A percentile compares a stretch with the other conserved stretches of the same genome.
These are phyloP conservation scores for Glaciozyma martinii DNA, from an alignment of 768 basidiomycete species.

Conservation along the genomic window DNA sequence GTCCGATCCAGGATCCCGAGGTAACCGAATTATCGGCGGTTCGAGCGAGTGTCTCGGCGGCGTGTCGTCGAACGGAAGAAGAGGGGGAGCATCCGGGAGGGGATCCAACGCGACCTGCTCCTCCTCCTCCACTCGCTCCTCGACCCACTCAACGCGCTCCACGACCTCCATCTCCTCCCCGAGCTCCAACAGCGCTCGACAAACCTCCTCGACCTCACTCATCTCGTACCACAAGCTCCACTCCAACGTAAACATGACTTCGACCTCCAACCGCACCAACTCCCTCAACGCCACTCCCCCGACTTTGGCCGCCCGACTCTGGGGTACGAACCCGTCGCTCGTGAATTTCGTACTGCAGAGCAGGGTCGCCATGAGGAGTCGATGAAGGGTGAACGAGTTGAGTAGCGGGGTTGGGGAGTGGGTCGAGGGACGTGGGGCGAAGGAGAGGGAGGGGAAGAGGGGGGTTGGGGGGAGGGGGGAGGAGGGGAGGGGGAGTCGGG, in stretches of 20 bases:
- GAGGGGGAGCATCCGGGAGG: too few species aligned
- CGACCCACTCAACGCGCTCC: not conserved
- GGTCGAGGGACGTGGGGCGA: constrained; percentile 15
- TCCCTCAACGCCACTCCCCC: constrained; percentile 26
- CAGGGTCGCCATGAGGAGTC: constrained; percentile 25
- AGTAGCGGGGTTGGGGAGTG: constrained; percentile 10
- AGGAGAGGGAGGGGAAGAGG: not conserved
- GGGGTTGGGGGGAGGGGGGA: constrained; percentile 1
- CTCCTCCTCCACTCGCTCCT: not conserved
- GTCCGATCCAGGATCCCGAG: too few species aligned
- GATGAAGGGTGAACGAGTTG: constrained; percentile 30
- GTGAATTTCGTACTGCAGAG: constrained; percentile 26
- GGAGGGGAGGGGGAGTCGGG: constrained; percentile 15
- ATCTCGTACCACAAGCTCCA: constrained; percentile 9
- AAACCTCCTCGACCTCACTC: constrained; percentile 5
- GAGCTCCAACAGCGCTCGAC: not conserved
- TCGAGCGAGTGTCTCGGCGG: too few species aligned
- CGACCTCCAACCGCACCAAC: constrained; percentile 25
- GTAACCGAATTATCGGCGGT: too few species aligned
- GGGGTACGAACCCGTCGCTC: constrained; percentile 23
- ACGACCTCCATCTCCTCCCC: not conserved
- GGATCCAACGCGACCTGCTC: not conserved
- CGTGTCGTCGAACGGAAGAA: too few species aligned
- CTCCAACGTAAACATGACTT: constrained; percentile 20
- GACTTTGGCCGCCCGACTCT: constrained; percentile 28